These are phyloP conservation scores for Cordyceps tenuipes DNA, from an alignment of 2,329 filamentous ascomycete genomes.

Conservation along the genomic window DNA sequence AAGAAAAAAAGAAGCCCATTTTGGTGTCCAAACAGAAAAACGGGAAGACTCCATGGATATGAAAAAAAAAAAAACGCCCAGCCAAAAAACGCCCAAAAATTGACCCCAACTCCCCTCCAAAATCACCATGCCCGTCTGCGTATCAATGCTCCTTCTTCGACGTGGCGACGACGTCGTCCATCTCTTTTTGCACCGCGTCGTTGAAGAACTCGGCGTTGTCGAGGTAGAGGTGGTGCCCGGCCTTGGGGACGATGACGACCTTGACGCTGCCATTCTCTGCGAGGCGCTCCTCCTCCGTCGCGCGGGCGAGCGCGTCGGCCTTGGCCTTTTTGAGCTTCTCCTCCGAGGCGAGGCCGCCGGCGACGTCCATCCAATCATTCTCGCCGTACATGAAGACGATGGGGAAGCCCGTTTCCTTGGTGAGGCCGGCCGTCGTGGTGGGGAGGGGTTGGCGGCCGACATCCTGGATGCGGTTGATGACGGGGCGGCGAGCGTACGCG, in stretches of 20 bases:
- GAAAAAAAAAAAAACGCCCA: neutral
- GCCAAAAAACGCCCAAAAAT: neutral
- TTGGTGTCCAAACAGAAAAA: neutral
- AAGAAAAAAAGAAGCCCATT: neutral
- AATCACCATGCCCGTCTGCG: neutral
- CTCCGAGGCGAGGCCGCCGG: constrained; percentile 71
- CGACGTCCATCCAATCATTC: constrained; percentile 97
- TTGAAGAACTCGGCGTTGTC: constrained; percentile 54
- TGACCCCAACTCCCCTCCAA: neutral
- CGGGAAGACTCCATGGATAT: neutral
- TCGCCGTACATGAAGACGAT: constrained; percentile 95
- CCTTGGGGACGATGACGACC: constrained; percentile 64
- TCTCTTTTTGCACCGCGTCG: constrained; percentile 40
- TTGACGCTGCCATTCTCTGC: constrained; percentile 73
- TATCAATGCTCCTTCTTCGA: constrained; percentile 16
- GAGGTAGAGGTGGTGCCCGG: constrained; percentile 52
- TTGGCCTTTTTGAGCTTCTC: constrained; percentile 68
- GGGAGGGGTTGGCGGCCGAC: constrained; percentile 65
- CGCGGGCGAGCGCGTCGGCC: constrained; percentile 49
- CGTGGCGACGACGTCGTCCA: constrained; percentile 38
- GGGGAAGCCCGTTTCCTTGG: constrained; percentile 60
- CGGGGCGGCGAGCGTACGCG: constrained; percentile 78
- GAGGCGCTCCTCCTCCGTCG: constrained; percentile 57
- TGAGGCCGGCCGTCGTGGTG: constrained; percentile 17
- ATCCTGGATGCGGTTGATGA: constrained; percentile 79